Conservation (phyloP, 768 basidiomycete species). For the Psilocybe tampanensis region DNA sequence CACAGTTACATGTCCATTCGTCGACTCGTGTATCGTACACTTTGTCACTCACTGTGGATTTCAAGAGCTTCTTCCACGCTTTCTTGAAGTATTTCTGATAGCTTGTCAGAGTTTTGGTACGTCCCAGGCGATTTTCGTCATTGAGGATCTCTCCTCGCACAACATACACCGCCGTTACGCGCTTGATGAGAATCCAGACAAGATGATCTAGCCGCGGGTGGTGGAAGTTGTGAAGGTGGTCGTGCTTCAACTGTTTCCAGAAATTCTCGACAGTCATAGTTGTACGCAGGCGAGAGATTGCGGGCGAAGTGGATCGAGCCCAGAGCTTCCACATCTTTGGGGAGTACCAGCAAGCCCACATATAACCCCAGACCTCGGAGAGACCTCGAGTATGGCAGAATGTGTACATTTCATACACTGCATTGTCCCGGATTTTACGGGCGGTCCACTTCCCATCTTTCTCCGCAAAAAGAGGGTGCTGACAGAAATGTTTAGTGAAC, state of each 20-base stretch:
- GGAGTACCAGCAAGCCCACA: constrained; percentile 38
- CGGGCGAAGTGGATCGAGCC: constrained; percentile 28
- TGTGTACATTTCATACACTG: constrained; percentile 36
- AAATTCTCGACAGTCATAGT: constrained; percentile 36
- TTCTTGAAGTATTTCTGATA: constrained; percentile 29
- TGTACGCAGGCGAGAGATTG: constrained; percentile 24
- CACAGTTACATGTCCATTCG: constrained; percentile 31
- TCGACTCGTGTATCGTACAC: constrained; percentile 21
- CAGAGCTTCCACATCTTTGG: constrained; percentile 33
- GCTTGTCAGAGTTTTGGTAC: constrained; percentile 20
- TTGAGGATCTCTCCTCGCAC: constrained; percentile 14
- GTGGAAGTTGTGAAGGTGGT: constrained; percentile 23
- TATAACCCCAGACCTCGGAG: constrained; percentile 35
- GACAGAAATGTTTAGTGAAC: constrained; percentile 27
- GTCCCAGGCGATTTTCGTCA: constrained; percentile 18
- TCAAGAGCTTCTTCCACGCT: constrained; percentile 18
- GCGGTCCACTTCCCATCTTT: background rate
- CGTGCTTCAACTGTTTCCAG: constrained; percentile 33
- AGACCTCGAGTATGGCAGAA: constrained; percentile 30
- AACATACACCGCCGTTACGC: constrained; percentile 26
- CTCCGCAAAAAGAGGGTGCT: constrained; percentile 25
- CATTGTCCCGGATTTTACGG: constrained; percentile 23
- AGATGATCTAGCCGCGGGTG: constrained; percentile 32
- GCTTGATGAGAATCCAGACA: constrained; percentile 29
- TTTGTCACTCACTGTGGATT: constrained; percentile 7